Evolutionary conservation across 2,329 filamentous ascomycete species (phyloP), one percentile per base, ranked within the genome.

Genomic region (Sarocladiaceae sp.): DNA sequence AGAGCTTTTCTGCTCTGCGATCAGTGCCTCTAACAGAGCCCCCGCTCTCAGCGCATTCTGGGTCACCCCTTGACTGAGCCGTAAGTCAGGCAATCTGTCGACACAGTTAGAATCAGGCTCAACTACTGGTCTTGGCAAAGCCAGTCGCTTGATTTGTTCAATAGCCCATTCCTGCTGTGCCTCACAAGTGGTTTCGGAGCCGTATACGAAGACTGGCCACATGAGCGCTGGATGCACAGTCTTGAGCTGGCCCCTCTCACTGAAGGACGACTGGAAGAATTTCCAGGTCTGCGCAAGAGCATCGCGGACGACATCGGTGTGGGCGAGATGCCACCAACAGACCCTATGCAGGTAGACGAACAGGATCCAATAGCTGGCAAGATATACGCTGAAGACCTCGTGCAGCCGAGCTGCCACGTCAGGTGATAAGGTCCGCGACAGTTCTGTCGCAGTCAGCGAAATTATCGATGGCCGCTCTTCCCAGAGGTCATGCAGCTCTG

Each of bases 261-360:
- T 34, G 20, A 40, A 46, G 15, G 37, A 40, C 13, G 32, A 19
- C 19, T 44, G 47, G 20, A 48, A 39, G n/a, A 33, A 18, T 20
- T 44, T 43, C 40, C 47, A 46, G 4, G 44, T 44, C 33, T 48
- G 37, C n/a, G 33, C 27, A 13, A 48, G 26, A 4, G 45, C 47
- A 13, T 32, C 31, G 15, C 34, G 12, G 7, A 47, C 45, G n/a
- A 27, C 42, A n/a, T 33, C 15, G 18, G 47, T 47, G 29, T 48
- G 47, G 18, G 33, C 26, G 9, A 48, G 23, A n/a, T 44, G 45
- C 45, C 45, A 48, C 40, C 45, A 48, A 27, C 40, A 33, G 7
- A 48, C 41, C n/a, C 47, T 44, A 10, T 47, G 47, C 21, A 48
- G 45, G 15, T 47, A 48, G 19, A 48, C 47, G 24, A 47, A 48